Percentiles rank a stretch among this genome's conserved stretches.
Evolutionary conservation across 2,329 filamentous ascomycete genomes (phyloP).

Genomic region (Mariannaea sp.): DNA sequence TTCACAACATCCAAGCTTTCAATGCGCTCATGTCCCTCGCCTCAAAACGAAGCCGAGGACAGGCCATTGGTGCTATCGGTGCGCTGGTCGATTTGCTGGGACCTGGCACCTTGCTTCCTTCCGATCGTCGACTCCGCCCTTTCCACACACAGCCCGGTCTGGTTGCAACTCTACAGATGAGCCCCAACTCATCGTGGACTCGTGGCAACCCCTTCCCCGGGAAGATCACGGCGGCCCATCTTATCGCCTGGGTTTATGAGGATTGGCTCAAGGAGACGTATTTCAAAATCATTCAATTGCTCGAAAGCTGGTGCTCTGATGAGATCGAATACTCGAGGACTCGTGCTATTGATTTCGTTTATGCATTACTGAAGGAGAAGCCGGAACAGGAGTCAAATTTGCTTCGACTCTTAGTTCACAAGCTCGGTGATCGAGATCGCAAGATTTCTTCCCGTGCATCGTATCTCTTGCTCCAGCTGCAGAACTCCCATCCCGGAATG

Average conservation of each 20-base stretch:
- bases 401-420: conserved; percentile 89
- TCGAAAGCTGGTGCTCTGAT: conserved; percentile 92
- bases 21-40: conserved; percentile 82
- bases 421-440: conserved; percentile 91
- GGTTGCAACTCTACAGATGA: conserved; percentile 69
- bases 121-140: conserved; percentile 76
- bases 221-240: conserved; percentile 72
- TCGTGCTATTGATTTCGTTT: conserved; percentile 88
- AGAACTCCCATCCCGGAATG: conserved; percentile 90
- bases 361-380: conserved; percentile 89
- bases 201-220: conserved; percentile 72
- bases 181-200: conserved; percentile 64
- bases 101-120: conserved; percentile 82
- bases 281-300: conserved; percentile 88
- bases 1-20: conserved; percentile 89
- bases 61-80: conserved; percentile 89
- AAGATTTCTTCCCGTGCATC: conserved; percentile 95
- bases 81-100: conserved; percentile 94
- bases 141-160: conserved; percentile 83
- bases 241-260: conserved; percentile 90
- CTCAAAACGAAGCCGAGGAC: conserved; percentile 91
- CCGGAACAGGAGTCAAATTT: conserved; percentile 97
- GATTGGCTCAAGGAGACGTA: conserved; percentile 94
- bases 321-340: conserved; percentile 93
- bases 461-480: conserved; percentile 88